phyloP scores from a whole-genome alignment of 2,329 filamentous ascomycete genomes.

The Apiospora malaysiana region DNA sequence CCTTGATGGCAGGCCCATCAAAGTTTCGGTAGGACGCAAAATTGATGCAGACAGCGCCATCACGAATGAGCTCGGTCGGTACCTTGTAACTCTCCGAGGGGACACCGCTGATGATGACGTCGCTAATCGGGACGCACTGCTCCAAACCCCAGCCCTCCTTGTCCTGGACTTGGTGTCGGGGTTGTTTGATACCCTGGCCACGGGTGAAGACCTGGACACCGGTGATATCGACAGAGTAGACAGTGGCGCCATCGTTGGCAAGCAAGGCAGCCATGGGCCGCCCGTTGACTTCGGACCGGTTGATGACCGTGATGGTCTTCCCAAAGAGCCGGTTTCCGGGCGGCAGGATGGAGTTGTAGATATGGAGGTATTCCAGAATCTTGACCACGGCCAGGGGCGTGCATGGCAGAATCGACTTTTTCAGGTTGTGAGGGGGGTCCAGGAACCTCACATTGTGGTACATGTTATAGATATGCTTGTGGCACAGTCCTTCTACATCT shows the following conservation, averaged over 20 bases:
- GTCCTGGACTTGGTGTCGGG: constrained; percentile 85
- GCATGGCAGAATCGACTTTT: constrained; percentile 94
- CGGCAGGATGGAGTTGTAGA: constrained; percentile 94
- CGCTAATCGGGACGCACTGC: constrained; percentile 83
- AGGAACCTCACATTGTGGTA: constrained; percentile 98
- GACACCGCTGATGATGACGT: constrained; percentile 94
- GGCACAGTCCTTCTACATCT: constrained; percentile 93
- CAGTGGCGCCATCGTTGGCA: constrained; percentile 93
- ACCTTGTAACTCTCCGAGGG: constrained; percentile 90
- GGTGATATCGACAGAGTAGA: constrained; percentile 93
- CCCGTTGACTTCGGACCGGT: constrained; percentile 94
- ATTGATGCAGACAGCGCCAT: constrained; percentile 98
- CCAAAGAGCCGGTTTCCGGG: constrained; percentile 93
- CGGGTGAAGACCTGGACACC: constrained; percentile 92
- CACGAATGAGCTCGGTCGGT: constrained; percentile 78
- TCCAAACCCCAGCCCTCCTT: constrained; percentile 80
- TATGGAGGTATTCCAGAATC: constrained; percentile 92
- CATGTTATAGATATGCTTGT: constrained; percentile 98
- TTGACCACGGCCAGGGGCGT: constrained; percentile 96
- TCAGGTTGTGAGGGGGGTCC: constrained; percentile 75
- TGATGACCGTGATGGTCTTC: constrained; percentile 94
- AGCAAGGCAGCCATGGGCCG: constrained; percentile 89
- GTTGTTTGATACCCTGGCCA: constrained; percentile 84
- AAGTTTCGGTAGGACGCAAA: constrained; percentile 98
- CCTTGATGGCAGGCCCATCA: constrained; percentile 81